Evolutionary conservation across 1,284 basidiomycete species (phyloP), one percentile per base, ranked within the genome.

Genomic region (Microbotryomycetes sp.): DNA sequence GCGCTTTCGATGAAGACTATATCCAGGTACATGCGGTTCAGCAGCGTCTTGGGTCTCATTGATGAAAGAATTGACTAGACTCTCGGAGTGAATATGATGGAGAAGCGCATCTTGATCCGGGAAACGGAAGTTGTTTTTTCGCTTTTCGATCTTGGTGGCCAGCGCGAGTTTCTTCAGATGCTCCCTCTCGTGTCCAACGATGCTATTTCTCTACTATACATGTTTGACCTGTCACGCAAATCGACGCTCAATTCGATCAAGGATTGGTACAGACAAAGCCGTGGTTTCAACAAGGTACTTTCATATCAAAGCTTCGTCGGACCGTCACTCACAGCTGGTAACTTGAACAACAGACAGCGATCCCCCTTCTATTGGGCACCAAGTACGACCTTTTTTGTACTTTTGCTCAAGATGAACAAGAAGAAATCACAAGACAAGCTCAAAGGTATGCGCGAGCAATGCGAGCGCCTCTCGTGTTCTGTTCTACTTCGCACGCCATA

Each of bases 131-230:
- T 97, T 78, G 97, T 92, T 3, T 97, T 98, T 79, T 96, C 91
- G 69, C 96, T 98, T 76, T 97, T 94, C 94, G 94, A 97, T 81
- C 80, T 98, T 51, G 94, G 94, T 68, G 76, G 93, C 31, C 93
- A 97, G 75, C 82, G 94, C 59, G 94, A 97, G 76, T 97, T 98
- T 76, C 93, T 97, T 69, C 96, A 96, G 77, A 97, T 97, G 94
- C 80, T 97, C 35, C 94, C 94, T 9, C 82, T 97, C 52, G 94
- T 97, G 60, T 97, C 91, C 78, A 97, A 98, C 74, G 94, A 97
- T 73, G 93, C 94, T 9, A 91, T 97, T 52, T 94, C 94, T 30
- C 96, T 98, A 73, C 81, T 98, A 46, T 98, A 97, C 85, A 97
- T 97, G 94, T 98, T 98, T 75, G 94, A 98, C 79, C 82, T 98